Percentiles rank a stretch among this genome's conserved stretches.
These are phyloP conservation scores for Cystoderma amianthinum DNA, from an alignment of 768 basidiomycete genomes.

Conservation along the genomic window DNA sequence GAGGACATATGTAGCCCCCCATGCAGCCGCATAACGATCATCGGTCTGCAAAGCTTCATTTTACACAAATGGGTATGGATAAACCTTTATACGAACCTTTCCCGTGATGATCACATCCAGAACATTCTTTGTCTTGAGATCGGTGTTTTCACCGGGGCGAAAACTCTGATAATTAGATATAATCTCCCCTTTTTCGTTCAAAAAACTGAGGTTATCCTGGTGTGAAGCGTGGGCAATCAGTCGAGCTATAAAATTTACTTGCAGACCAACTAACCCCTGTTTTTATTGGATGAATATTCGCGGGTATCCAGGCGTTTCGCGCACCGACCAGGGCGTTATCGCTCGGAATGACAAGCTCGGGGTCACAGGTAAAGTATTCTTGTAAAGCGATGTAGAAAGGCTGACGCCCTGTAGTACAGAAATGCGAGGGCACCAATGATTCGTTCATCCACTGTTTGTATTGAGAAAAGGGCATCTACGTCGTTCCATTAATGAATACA, in stretches of 20 bases:
- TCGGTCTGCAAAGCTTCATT: slow-evolving; percentile 32
- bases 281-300: slow-evolving; percentile 24
- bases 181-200: slow-evolving; percentile 26
- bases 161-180: slow-evolving; percentile 31
- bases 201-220: slow-evolving; percentile 41
- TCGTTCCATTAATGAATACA: too few relatives aligned
- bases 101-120: slow-evolving; percentile 49
- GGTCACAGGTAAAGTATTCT: slow-evolving; percentile 37
- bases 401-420: slow-evolving; percentile 27
- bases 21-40: slow-evolving; percentile 36
- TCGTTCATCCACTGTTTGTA: slow-evolving; percentile 11
- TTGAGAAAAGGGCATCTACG: slow-evolving; percentile 8
- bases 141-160: slow-evolving; percentile 11
- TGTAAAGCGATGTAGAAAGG: slow-evolving; percentile 42
- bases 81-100: slow-evolving; percentile 25
- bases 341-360: slow-evolving; percentile 22
- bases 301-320: slow-evolving; percentile 40
- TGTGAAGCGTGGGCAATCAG: background rate
- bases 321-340: slow-evolving; percentile 26
- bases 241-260: background rate
- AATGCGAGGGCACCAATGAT: slow-evolving; percentile 22
- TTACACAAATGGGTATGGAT: background rate
- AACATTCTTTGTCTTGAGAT: slow-evolving; percentile 13
- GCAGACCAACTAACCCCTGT: slow-evolving; percentile 29
- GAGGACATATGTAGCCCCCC: slow-evolving; percentile 49